Conservation (phyloP, 2,329 filamentous ascomycete species). For the Amylocarpus encephaloides region DNA sequence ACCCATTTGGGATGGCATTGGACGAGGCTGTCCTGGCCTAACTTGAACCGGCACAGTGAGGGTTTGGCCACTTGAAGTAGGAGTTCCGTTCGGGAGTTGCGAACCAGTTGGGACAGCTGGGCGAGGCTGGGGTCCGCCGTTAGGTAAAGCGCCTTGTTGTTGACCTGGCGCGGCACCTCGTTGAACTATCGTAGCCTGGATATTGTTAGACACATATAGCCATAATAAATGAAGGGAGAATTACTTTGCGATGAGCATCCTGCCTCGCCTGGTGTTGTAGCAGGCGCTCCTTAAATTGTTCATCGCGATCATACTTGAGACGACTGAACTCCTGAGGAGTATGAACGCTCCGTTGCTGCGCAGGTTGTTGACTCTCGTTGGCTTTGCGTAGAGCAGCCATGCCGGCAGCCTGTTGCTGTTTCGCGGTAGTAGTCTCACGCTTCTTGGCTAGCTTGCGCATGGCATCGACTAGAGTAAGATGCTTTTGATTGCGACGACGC, state of each 20-base stretch:
- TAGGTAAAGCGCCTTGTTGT: slow-evolving; percentile 19
- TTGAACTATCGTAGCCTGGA: background rate
- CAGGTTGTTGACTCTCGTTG: slow-evolving; percentile 49
- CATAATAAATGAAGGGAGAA: slow-evolving; percentile 27
- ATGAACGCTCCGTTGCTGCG: slow-evolving; percentile 37
- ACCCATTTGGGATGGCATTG: slow-evolving; percentile 27
- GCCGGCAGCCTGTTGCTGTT: slow-evolving; percentile 74
- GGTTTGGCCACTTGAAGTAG: slow-evolving; percentile 19
- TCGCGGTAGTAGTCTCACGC: slow-evolving; percentile 75
- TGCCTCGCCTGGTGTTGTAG: slow-evolving; percentile 36
- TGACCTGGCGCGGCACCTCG: slow-evolving; percentile 16
- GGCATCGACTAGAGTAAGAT: slow-evolving; percentile 82
- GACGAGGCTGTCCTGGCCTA: slow-evolving; percentile 17
- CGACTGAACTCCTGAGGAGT: slow-evolving; percentile 89
- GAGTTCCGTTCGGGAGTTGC: slow-evolving; percentile 16
- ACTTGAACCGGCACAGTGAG: slow-evolving; percentile 28
- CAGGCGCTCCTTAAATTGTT: slow-evolving; percentile 57
- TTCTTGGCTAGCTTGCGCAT: slow-evolving; percentile 97
- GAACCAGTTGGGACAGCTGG: slow-evolving; percentile 17
- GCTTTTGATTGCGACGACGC: slow-evolving; percentile 75
- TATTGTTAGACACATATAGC: slow-evolving; percentile 1
- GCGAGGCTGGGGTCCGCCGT: slow-evolving; percentile 2
- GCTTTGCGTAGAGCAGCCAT: slow-evolving; percentile 77
- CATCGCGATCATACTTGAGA: slow-evolving; percentile 80
- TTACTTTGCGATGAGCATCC: slow-evolving; percentile 47